A percentile compares a stretch with the other conserved stretches of the same genome.
Evolutionary conservation across 2,329 filamentous ascomycete genomes (phyloP).

Genomic region (Celoporthe dispersa): DNA sequence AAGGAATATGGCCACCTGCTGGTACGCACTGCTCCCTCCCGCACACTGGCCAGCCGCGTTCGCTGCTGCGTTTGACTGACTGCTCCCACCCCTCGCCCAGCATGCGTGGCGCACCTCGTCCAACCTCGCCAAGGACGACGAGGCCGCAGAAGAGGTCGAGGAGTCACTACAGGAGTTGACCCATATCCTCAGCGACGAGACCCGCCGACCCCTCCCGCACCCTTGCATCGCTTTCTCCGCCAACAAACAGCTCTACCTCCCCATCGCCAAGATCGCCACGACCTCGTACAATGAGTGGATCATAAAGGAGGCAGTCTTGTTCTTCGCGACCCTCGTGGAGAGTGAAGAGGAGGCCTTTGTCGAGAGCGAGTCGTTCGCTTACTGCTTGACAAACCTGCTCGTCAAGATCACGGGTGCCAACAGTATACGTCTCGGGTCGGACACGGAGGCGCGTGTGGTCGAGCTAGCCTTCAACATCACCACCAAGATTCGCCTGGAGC

Average conservation of each 20-base stretch:
- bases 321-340: slow-evolving; percentile 92
- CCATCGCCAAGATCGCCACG: slow-evolving; percentile 86
- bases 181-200: slow-evolving; percentile 84
- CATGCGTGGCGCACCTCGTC: slow-evolving; percentile 66
- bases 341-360: slow-evolving; percentile 96
- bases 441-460: slow-evolving; percentile 86
- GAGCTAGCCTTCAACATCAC: slow-evolving; percentile 95
- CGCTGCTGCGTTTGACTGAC: slow-evolving; percentile 1
- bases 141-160: slow-evolving; percentile 66
- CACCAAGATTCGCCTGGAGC: slow-evolving; percentile 91
- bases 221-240: slow-evolving; percentile 89
- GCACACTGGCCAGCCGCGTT: background rate
- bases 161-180: slow-evolving; percentile 67
- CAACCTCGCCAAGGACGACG: slow-evolving; percentile 63
- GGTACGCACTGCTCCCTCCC: slow-evolving; percentile 41
- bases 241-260: slow-evolving; percentile 84
- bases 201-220: slow-evolving; percentile 84
- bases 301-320: slow-evolving; percentile 79
- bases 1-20: slow-evolving; percentile 67
- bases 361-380: slow-evolving; percentile 82
- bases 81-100: slow-evolving; percentile 37
- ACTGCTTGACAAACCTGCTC: slow-evolving; percentile 84
- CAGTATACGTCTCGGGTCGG: slow-evolving; percentile 72
- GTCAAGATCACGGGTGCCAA: slow-evolving; percentile 77
- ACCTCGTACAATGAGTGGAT: slow-evolving; percentile 84